Percentiles rank a stretch among this genome's conserved stretches.
phyloP scores from a whole-genome alignment of 1,284 basidiomycete species.

The Pyrrhoderma lamaoense region DNA sequence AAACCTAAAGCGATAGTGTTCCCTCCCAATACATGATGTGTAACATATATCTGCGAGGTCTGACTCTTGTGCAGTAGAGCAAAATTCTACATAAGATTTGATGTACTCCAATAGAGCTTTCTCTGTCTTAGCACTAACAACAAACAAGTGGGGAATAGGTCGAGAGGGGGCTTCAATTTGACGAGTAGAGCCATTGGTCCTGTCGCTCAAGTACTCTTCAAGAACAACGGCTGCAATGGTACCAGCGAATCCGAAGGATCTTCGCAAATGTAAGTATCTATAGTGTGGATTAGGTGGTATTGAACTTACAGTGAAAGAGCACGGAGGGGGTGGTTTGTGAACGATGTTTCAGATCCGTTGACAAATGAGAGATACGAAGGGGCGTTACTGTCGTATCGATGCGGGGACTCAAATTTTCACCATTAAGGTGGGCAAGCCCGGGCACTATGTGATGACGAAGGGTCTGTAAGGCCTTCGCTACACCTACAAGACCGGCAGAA shows the following conservation, averaged over 20 bases:
- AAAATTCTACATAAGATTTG: slow-evolving; percentile 28
- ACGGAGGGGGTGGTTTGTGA: slow-evolving; percentile 11
- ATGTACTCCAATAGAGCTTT: slow-evolving; percentile 27
- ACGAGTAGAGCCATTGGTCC: neutral
- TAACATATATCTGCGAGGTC: slow-evolving; percentile 30
- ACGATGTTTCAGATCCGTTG: slow-evolving; percentile 1
- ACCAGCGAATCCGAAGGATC: slow-evolving; percentile 32
- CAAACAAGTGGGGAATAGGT: slow-evolving; percentile 23
- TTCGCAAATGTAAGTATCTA: slow-evolving; percentile 12
- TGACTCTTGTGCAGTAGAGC: slow-evolving; percentile 21
- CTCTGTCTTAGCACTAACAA: slow-evolving; percentile 30
- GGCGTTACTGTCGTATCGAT: slow-evolving; percentile 29
- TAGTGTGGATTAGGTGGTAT: neutral
- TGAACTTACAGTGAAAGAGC: slow-evolving; percentile 29
- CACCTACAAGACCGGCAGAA: slow-evolving; percentile 29
- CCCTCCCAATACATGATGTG: slow-evolving; percentile 31
- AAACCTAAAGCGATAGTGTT: slow-evolving; percentile 31
- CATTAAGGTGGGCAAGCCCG: slow-evolving; percentile 28
- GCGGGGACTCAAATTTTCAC: slow-evolving; percentile 28
- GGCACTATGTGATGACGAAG: slow-evolving; percentile 26
- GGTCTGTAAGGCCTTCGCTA: slow-evolving; percentile 27
- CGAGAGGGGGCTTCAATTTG: neutral
- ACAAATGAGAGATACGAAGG: slow-evolving; percentile 17
- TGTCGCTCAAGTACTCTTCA: slow-evolving; percentile 22
- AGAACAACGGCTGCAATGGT: slow-evolving; percentile 30